These are phyloP conservation scores for Bertia moriformis DNA, from an alignment of 2,329 filamentous ascomycete species.

Conservation along the genomic window DNA sequence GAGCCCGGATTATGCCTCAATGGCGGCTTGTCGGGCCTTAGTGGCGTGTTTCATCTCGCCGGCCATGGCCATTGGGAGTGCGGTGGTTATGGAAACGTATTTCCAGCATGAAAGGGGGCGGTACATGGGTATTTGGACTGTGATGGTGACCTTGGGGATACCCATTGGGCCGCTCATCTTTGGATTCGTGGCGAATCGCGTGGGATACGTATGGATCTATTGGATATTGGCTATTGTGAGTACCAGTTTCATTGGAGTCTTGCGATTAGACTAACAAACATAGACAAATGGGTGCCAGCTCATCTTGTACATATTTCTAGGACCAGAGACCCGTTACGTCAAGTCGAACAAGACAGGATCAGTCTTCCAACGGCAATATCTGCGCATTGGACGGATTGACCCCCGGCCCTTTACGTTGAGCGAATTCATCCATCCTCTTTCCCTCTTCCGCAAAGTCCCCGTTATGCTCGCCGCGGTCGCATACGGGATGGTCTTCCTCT, in stretches of 20 bases:
- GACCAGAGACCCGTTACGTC: slow-evolving; percentile 40
- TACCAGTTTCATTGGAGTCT: background rate
- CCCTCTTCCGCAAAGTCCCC: slow-evolving; percentile 24
- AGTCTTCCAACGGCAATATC: slow-evolving; percentile 18
- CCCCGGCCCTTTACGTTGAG: slow-evolving; percentile 26
- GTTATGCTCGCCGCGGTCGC: slow-evolving; percentile 32
- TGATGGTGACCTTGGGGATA: slow-evolving; percentile 12
- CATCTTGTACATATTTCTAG: slow-evolving; percentile 36
- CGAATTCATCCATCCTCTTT: slow-evolving; percentile 34
- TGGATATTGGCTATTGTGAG: slow-evolving; percentile 37
- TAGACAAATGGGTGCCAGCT: slow-evolving; percentile 40
- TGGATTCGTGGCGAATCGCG: slow-evolving; percentile 30
- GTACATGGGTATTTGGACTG: slow-evolving; percentile 43
- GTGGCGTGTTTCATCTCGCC: slow-evolving; percentile 40
- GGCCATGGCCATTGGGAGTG: slow-evolving; percentile 36
- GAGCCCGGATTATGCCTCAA: slow-evolving; percentile 28
- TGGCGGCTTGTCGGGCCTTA: slow-evolving; percentile 34
- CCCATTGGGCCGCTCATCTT: slow-evolving; percentile 13
- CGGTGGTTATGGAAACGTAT: slow-evolving; percentile 39
- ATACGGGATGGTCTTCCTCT: slow-evolving; percentile 43
- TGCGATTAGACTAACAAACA: slow-evolving; percentile 2
- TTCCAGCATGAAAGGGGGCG: slow-evolving; percentile 36
- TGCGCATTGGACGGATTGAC: slow-evolving; percentile 32
- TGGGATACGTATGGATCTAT: slow-evolving; percentile 39
- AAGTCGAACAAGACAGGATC: slow-evolving; percentile 17